A percentile compares a stretch with the other conserved stretches of the same genome.
These are phyloP conservation scores for Pseudodiploospora longispora DNA, from an alignment of 2,329 filamentous ascomycete species.

Conservation along the genomic window DNA sequence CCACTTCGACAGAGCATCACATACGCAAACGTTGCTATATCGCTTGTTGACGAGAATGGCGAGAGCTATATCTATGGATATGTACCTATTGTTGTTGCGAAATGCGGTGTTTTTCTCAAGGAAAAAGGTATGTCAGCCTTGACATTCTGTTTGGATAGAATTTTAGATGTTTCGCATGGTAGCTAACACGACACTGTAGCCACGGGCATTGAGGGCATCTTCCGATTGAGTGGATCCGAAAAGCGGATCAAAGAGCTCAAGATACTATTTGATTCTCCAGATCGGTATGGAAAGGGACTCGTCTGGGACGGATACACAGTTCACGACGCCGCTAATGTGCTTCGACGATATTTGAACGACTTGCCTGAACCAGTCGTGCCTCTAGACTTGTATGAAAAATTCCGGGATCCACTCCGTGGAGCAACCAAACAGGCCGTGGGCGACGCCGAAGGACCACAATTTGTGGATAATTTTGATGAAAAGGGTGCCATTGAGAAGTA, in stretches of 20 bases:
- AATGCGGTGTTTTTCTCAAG: slow-evolving; percentile 94
- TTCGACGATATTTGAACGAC: slow-evolving; percentile 91
- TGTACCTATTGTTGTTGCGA: slow-evolving; percentile 95
- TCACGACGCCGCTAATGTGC: slow-evolving; percentile 94
- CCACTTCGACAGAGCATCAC: slow-evolving; percentile 89
- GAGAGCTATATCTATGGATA: slow-evolving; percentile 98
- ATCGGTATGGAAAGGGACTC: slow-evolving; percentile 90
- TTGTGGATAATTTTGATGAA: slow-evolving; percentile 55
- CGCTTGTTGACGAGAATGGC: slow-evolving; percentile 82
- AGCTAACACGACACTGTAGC: slow-evolving; percentile 45
- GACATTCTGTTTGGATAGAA: neutral
- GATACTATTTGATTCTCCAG: slow-evolving; percentile 83
- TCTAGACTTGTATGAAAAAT: slow-evolving; percentile 83
- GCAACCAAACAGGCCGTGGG: slow-evolving; percentile 66
- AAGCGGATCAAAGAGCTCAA: slow-evolving; percentile 98
- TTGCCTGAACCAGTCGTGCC: slow-evolving; percentile 95
- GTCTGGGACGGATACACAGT: slow-evolving; percentile 98
- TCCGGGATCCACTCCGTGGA: slow-evolving; percentile 71
- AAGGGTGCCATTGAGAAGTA: slow-evolving; percentile 71
- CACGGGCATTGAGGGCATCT: slow-evolving; percentile 91
- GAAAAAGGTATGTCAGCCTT: slow-evolving; percentile 69
- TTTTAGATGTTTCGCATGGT: too few relatives aligned
- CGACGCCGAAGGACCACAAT: slow-evolving; percentile 60
- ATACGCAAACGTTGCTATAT: slow-evolving; percentile 97
- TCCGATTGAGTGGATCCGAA: slow-evolving; percentile 89